phyloP scores from a whole-genome alignment of 176 grass and related monocot genomes.

The Pontederia paniculata region DNA sequence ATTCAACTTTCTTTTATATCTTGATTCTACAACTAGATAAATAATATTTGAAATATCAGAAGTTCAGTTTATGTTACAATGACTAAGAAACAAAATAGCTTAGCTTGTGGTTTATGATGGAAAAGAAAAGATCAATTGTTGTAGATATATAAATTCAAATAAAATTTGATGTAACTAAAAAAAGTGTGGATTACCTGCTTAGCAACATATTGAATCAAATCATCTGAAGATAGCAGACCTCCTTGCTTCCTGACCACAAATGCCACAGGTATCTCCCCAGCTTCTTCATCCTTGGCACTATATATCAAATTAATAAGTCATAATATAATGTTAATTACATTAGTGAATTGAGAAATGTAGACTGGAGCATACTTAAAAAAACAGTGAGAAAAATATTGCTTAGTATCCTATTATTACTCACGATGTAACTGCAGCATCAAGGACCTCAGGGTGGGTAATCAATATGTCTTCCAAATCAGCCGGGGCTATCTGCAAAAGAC shows the following conservation, averaged over 20 bases:
- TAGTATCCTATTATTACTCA: constrained; percentile 23
- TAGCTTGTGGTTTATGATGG: background rate
- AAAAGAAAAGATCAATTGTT: too few species aligned
- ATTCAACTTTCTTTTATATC: constrained; percentile 6
- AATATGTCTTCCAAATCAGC: constrained; percentile 69
- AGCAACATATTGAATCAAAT: constrained; percentile 70
- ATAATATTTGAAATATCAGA: too few species aligned
- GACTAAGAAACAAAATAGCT: background rate
- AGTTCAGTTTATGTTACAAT: background rate
- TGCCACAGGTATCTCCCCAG: constrained; percentile 85
- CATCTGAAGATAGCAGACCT: constrained; percentile 42
- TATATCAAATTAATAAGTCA: constrained; percentile 2
- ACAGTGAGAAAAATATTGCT: background rate
- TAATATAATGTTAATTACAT: constrained; percentile 4
- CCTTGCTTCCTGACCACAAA: constrained; percentile 64
- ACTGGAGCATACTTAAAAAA: background rate
- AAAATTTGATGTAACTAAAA: background rate
- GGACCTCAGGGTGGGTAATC: constrained; percentile 54
- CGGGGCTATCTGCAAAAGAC: constrained; percentile 55
- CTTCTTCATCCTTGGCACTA: constrained; percentile 65
- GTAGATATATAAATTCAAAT: background rate
- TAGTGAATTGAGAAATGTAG: background rate
- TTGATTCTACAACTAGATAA: background rate
- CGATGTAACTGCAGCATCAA: constrained; percentile 74
- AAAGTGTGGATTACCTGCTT: constrained; percentile 52